These are phyloP conservation scores for Clarireedia monteithiana DNA, from an alignment of 2,329 filamentous ascomycete genomes.

Conservation along the genomic window DNA sequence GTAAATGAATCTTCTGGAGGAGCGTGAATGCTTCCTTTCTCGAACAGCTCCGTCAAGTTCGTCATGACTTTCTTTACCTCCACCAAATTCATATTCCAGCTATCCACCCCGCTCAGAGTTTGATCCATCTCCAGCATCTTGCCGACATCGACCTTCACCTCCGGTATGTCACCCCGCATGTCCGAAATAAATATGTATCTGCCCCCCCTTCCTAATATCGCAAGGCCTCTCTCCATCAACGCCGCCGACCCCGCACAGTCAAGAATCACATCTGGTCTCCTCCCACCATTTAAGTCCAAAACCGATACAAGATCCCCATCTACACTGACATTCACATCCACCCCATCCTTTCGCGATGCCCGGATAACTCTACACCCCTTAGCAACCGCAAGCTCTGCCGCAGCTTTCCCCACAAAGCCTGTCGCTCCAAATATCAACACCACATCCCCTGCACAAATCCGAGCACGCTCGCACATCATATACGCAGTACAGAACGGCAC, in stretches of 20 bases:
- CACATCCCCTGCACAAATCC: not conserved
- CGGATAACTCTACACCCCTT: not conserved
- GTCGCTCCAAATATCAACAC: not conserved
- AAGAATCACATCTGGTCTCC: not conserved
- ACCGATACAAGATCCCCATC: not conserved
- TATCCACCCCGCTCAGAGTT: not conserved
- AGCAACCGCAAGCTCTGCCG: not conserved
- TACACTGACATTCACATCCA: not conserved
- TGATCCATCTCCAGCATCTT: conserved; percentile 1
- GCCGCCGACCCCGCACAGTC: not conserved
- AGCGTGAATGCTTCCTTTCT: not conserved
- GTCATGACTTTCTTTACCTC: not conserved
- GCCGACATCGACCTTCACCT: not conserved
- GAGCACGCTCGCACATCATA: not conserved
- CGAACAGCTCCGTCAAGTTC: not conserved
- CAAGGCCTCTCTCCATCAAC: not conserved
- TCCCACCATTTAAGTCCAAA: not conserved
- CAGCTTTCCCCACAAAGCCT: not conserved
- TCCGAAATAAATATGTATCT: not conserved
- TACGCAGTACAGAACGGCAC: not conserved
- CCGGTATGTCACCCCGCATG: not conserved
- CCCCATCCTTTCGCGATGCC: not conserved
- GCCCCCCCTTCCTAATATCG: not conserved
- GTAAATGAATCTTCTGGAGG: not conserved
- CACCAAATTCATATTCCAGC: not conserved